Conservation (phyloP, 2,329 filamentous ascomycete species). For the Drechslerella coelobrocha region DNA sequence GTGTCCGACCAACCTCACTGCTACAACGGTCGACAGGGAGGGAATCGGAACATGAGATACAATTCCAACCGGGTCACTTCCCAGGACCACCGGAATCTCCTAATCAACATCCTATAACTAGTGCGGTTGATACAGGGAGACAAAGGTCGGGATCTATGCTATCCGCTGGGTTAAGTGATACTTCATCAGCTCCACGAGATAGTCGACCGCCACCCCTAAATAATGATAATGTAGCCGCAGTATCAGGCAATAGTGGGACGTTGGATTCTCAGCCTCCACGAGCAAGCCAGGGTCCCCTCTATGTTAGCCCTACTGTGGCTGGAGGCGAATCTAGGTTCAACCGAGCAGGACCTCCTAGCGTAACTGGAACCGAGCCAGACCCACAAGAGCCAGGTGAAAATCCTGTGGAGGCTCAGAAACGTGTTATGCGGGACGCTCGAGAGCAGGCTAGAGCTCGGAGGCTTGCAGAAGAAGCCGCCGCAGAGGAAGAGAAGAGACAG, state of each 20-base stretch:
- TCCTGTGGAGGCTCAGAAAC: conserved; percentile 70
- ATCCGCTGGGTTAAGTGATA: conserved; percentile 36
- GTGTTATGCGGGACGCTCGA: conserved; percentile 72
- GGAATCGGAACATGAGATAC: conserved; percentile 28
- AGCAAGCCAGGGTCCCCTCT: conserved; percentile 25
- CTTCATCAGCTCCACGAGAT: conserved; percentile 34
- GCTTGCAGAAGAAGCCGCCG: conserved; percentile 72
- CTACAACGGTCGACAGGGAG: conserved; percentile 15
- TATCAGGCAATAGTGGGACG: conserved; percentile 4
- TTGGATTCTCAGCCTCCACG: conserved; percentile 21
- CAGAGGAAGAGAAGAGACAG: conserved; percentile 74
- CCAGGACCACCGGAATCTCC: conserved; percentile 27
- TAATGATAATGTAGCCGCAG: conserved; percentile 13
- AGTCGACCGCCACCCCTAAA: conserved; percentile 17
- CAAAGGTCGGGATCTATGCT: conserved; percentile 34
- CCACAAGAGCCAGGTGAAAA: conserved; percentile 60
- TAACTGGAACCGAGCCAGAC: conserved; percentile 54
- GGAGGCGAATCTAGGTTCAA: conserved; percentile 56
- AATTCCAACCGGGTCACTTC: conserved; percentile 31
- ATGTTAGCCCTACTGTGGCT: conserved; percentile 35
- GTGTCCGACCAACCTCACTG: conserved; percentile 35
- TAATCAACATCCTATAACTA: conserved; percentile 5
- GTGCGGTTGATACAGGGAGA: conserved; percentile 30
- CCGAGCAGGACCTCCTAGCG: conserved; percentile 59
- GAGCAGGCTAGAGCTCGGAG: conserved; percentile 73